These are phyloP conservation scores for Arabidopsis hybrid DNA, from an alignment of 441 rosid species.

Conservation along the genomic window DNA sequence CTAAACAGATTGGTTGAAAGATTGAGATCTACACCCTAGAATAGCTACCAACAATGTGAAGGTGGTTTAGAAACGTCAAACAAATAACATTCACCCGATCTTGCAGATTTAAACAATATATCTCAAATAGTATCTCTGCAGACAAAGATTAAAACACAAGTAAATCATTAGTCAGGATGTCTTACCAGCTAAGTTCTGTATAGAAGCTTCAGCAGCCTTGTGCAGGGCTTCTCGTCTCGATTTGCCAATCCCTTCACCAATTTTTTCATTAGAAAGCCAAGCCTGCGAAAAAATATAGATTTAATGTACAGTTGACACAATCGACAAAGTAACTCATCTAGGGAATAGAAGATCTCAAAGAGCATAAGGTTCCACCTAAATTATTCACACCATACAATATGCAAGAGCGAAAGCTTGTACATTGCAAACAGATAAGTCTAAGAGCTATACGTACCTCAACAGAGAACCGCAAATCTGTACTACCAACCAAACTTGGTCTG, in stretches of 20 bases:
- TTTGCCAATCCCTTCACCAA: constrained; percentile 86
- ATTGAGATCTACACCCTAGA: constrained; percentile 23
- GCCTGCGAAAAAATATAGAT: constrained; percentile 57
- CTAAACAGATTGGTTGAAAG: constrained; percentile 30
- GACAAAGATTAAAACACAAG: constrained; percentile 26
- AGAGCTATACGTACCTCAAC: constrained; percentile 66
- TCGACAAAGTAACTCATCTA: background rate
- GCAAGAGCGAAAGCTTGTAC: constrained; percentile 7
- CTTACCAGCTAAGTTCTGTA: constrained; percentile 83
- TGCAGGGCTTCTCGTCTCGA: constrained; percentile 90
- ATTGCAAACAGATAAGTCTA: constrained; percentile 31
- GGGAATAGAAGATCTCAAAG: constrained; percentile 28
- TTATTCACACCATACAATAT: constrained; percentile 10
- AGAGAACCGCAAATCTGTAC: constrained; percentile 79
- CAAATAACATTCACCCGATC: constrained; percentile 1
- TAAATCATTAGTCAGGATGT: constrained; percentile 27
- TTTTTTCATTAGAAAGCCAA: constrained; percentile 86
- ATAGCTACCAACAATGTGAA: constrained; percentile 22
- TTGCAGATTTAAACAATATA: constrained; percentile 14
- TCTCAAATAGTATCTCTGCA: background rate
- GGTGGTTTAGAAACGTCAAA: constrained; percentile 1
- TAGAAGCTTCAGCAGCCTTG: constrained; percentile 83
- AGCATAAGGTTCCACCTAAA: constrained; percentile 16
- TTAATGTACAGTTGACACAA: constrained; percentile 14
- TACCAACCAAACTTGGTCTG: constrained; percentile 67